Percentiles rank a stretch among this genome's conserved stretches.
Conservation (phyloP, 2,329 filamentous ascomycete species). For the Aspergillus pseudoterreus region DNA sequence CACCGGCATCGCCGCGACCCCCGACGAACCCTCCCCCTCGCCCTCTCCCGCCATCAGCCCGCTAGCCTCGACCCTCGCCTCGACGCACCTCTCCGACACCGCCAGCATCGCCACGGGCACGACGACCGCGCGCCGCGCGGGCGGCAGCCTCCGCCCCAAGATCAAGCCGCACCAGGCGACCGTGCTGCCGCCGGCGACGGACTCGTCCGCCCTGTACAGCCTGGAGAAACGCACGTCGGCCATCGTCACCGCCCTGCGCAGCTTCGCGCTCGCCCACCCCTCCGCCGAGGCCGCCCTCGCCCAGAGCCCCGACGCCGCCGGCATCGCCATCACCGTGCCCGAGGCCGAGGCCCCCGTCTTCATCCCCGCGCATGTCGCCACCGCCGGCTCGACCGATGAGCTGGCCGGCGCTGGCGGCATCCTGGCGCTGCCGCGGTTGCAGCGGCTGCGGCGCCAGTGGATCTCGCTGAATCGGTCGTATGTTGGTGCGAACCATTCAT, state of each 20-base stretch:
- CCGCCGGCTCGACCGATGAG: constrained; percentile 38
- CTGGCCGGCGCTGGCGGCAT: constrained; percentile 39
- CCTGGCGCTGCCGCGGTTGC: constrained; percentile 40
- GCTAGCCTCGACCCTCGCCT: constrained; percentile 16
- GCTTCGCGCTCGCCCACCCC: constrained; percentile 36
- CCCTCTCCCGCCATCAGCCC: neutral
- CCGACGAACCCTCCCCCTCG: constrained; percentile 8
- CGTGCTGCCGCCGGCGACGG: constrained; percentile 36
- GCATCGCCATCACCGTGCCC: constrained; percentile 35
- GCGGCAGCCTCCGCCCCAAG: constrained; percentile 15
- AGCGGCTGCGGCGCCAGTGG: constrained; percentile 44
- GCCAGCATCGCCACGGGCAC: constrained; percentile 25
- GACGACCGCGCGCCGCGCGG: constrained; percentile 17
- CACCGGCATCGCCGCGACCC: constrained; percentile 36
- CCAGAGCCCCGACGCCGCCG: constrained; percentile 19
- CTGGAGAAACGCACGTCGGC: constrained; percentile 43
- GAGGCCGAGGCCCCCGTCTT: constrained; percentile 29
- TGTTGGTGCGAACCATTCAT: constrained; percentile 34
- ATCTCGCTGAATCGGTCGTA: constrained; percentile 44
- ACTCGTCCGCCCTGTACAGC: constrained; percentile 40
- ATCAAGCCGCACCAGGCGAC: constrained; percentile 44
- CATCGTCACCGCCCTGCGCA: constrained; percentile 39
- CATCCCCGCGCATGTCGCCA: constrained; percentile 36
- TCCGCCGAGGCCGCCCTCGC: constrained; percentile 36
- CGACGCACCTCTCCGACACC: constrained; percentile 19